Evolutionary conservation across 192 early-diverging fungal genomes (phyloP), one percentile per base, ranked within the genome.

Genomic region (Mortierella alpina): DNA sequence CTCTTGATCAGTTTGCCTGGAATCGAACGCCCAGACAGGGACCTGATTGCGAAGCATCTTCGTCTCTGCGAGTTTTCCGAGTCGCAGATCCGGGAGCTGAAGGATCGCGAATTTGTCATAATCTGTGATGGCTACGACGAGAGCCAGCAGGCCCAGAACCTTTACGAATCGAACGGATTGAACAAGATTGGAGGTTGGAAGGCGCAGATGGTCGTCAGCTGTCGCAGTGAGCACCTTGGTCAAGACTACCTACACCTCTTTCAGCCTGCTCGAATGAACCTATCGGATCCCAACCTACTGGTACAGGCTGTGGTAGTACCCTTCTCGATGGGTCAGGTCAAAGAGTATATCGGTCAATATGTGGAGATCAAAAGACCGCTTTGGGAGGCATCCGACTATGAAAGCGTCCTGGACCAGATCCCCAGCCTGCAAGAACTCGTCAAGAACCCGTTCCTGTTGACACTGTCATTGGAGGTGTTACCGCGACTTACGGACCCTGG

Each of bases 1-100:
- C 39, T 70, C 22, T 44, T 62, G 3, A 61, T 70, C n/a, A 50
- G 14, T n/a, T 61, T 70, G 41, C 59, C 59, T 7, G 31, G 3
- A 0, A 70, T 70, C 49, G 48, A 59, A 20, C 6, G 14, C 23
- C 68, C 68, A 1, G 68, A 70, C n/a, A n/a, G 44, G n/a, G 68
- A 70, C 20, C 9, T 70, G 11, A 61, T 70, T 45, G 41, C 55
- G 18, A 70, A 70, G 22, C 49, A 62, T 0, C 51, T 70, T 8
- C 58, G 59, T 14, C 31, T 15, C 1, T 13, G 6, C 4, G 23
- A 50, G 13, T 44, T 69, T 41, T 39, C 47, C 1, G 57, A 48
- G 10, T 10, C 39, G 12, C 53, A 69, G 31, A 50, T 42, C 45
- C 46, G 44, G 8, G 60, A 62, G 14, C 44, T 62, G 1, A 44